These are phyloP conservation scores for Didymella pinodella DNA, from an alignment of 2,329 filamentous ascomycete genomes.

Conservation along the genomic window DNA sequence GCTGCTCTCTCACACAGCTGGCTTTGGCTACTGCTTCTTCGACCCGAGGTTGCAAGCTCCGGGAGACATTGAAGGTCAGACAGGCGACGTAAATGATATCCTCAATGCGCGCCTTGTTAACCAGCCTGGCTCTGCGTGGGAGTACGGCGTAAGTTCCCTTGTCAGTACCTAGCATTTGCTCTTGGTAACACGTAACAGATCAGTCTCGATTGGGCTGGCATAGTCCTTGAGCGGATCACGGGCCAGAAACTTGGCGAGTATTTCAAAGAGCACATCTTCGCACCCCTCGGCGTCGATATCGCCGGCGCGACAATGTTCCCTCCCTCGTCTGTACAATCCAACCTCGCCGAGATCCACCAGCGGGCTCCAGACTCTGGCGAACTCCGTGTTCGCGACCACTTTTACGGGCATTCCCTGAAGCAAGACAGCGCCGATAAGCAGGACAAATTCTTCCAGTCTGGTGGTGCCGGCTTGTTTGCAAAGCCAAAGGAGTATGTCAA, in stretches of 20 bases:
- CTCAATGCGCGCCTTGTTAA: conserved; percentile 63
- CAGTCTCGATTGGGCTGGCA: conserved; percentile 60
- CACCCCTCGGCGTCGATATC: conserved; percentile 54
- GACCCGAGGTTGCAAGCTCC: conserved; percentile 55
- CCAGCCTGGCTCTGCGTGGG: conserved; percentile 69
- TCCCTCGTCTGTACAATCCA: conserved; percentile 60
- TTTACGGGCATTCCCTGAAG: conserved; percentile 58
- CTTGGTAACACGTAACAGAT: conserved; percentile 48
- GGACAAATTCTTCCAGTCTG: conserved; percentile 62
- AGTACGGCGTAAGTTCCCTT: conserved; percentile 57
- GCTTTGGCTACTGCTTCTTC: conserved; percentile 60
- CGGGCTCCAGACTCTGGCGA: conserved; percentile 54
- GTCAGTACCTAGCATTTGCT: too few species aligned
- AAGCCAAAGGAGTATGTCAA: conserved; percentile 67
- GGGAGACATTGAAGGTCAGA: conserved; percentile 66
- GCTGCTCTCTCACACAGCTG: conserved; percentile 60
- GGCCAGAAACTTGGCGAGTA: conserved; percentile 56
- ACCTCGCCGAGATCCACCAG: conserved; percentile 66
- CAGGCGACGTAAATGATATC: conserved; percentile 61
- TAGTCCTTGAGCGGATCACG: conserved; percentile 56
- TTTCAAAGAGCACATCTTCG: conserved; percentile 57
- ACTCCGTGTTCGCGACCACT: conserved; percentile 57
- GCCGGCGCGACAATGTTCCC: conserved; percentile 66
- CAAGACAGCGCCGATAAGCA: conserved; percentile 56
- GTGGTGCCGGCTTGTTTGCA: conserved; percentile 69